phyloP scores from a whole-genome alignment of 768 basidiomycete genomes.

The Calocybe gangraenosa region DNA sequence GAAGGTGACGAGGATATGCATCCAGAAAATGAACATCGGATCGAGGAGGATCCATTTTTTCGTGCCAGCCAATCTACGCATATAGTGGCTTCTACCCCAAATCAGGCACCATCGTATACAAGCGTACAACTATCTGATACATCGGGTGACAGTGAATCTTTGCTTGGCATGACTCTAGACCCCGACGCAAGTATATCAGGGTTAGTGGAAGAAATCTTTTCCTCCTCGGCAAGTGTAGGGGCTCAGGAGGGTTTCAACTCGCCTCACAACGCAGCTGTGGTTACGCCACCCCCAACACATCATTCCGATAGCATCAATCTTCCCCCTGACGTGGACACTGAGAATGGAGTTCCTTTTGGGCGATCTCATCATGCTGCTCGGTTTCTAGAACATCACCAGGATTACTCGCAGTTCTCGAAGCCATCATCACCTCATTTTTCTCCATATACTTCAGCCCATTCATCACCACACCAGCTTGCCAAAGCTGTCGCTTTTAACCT shows the following conservation, averaged over 20 bases:
- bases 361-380: slow-evolving; percentile 59
- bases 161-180: slow-evolving; percentile 30
- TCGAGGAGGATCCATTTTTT: slow-evolving; percentile 41
- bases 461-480: slow-evolving; percentile 14
- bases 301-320: slow-evolving; percentile 25
- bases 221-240: slow-evolving; percentile 32
- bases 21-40: slow-evolving; percentile 25
- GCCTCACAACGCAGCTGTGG: background rate
- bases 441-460: slow-evolving; percentile 14
- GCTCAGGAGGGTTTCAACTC: background rate
- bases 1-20: slow-evolving; percentile 24
- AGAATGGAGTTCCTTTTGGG: slow-evolving; percentile 62
- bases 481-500: slow-evolving; percentile 26
- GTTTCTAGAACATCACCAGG: slow-evolving; percentile 39
- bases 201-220: slow-evolving; percentile 69
- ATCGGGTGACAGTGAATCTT: slow-evolving; percentile 30
- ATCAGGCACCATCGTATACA: slow-evolving; percentile 38
- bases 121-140: slow-evolving; percentile 39
- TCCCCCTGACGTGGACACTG: slow-evolving; percentile 56
- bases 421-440: slow-evolving; percentile 31
- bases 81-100: slow-evolving; percentile 16
- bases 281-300: slow-evolving; percentile 37
- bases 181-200: slow-evolving; percentile 62
- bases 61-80: slow-evolving; percentile 28
- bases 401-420: slow-evolving; percentile 27